Base-by-base conservation (phyloP, 1,139 yeast genomes). In the Blastobotrys persicus region DNA sequence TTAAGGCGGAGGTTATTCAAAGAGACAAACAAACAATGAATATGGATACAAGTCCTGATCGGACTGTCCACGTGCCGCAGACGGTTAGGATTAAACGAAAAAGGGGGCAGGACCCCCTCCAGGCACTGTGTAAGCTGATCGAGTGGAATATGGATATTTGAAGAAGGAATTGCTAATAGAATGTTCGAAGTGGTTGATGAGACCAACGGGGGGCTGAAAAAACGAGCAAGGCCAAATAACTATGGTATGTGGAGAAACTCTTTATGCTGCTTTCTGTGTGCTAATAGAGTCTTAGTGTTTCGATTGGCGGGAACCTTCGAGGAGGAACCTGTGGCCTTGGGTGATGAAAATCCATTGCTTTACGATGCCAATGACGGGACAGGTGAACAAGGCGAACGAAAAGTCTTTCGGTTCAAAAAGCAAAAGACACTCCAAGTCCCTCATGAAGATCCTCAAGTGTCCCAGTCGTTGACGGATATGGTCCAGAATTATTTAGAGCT, bases 101-200 rank as follows among this genome's bases (percentile, higher is more conserved):
- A 63, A 76, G 96, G 53, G 83, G 81, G 49, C 94, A 88, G 61
- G 96, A 87, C 57, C 95, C 96, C 1, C 74, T 91, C 19, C 88
- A 86, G 58, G 95, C 96, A 0, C 74, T 91, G 56, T 71, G 78
- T 68, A 62, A 51, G 75, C 67, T 31, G 28, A 23, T 20, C 9
- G 14, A 6, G 17, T 23, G 33, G 45, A 38, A 46, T 41, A 6
- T 23, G 28, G n/a, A n/a, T 45, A 35, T 35, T 11, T 26, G 45
- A 16, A 23, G 38, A 31, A 38, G 17, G 40, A 41, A 20, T 20
- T 9, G 42, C 9, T 38, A 35, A 26, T 44, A 47, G 14, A 42
- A 44, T 45, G 34, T 42, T 35, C 43, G 20, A 49, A 69, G 74
- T 72, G 35, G 57, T 72, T 43, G 75, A 72, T 47, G 70, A 64